Percentiles rank a stretch among this genome's conserved stretches.
phyloP scores from a whole-genome alignment of 2,329 filamentous ascomycete species.

The Pseudopyricularia cyperi region DNA sequence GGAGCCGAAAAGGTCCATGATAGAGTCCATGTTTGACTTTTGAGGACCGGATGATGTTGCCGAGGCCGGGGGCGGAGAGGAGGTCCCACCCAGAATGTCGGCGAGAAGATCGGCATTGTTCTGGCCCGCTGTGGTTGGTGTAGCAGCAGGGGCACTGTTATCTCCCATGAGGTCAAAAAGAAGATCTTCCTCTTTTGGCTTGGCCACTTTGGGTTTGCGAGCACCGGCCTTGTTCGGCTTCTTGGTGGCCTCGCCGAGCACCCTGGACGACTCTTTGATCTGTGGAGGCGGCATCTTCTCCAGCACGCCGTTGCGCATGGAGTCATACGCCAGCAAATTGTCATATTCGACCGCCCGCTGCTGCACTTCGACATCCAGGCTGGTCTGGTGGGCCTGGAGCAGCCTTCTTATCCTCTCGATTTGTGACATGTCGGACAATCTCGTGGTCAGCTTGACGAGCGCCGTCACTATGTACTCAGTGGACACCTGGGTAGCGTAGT shows the following conservation, averaged over 20 bases:
- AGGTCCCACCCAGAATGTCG: slow-evolving; percentile 69
- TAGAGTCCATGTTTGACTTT: slow-evolving; percentile 50
- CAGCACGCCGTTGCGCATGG: slow-evolving; percentile 76
- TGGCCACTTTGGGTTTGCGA: slow-evolving; percentile 60
- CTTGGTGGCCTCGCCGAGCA: slow-evolving; percentile 60
- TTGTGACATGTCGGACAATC: slow-evolving; percentile 72
- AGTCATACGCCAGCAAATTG: slow-evolving; percentile 84
- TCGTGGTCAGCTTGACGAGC: slow-evolving; percentile 86
- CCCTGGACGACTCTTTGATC: slow-evolving; percentile 88
- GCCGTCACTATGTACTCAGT: slow-evolving; percentile 95
- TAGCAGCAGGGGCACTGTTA: slow-evolving; percentile 41
- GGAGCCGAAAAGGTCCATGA: slow-evolving; percentile 77
- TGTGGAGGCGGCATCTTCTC: slow-evolving; percentile 98
- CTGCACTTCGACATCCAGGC: slow-evolving; percentile 89
- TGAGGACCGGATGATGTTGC: slow-evolving; percentile 33
- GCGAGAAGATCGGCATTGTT: slow-evolving; percentile 72
- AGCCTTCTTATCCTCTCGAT: slow-evolving; percentile 73
- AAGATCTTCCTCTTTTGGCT: slow-evolving; percentile 82
- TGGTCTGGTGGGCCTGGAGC: slow-evolving; percentile 65
- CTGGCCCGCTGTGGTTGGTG: slow-evolving; percentile 40
- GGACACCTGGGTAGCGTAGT: slow-evolving; percentile 79
- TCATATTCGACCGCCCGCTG: slow-evolving; percentile 91
- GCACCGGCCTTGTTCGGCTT: slow-evolving; percentile 58
- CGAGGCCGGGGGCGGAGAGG: slow-evolving; percentile 27
- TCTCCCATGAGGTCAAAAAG: slow-evolving; percentile 88